Evolutionary conservation across 208 protist species (phyloP).

Genomic region (Pavlovales sp.): DNA sequence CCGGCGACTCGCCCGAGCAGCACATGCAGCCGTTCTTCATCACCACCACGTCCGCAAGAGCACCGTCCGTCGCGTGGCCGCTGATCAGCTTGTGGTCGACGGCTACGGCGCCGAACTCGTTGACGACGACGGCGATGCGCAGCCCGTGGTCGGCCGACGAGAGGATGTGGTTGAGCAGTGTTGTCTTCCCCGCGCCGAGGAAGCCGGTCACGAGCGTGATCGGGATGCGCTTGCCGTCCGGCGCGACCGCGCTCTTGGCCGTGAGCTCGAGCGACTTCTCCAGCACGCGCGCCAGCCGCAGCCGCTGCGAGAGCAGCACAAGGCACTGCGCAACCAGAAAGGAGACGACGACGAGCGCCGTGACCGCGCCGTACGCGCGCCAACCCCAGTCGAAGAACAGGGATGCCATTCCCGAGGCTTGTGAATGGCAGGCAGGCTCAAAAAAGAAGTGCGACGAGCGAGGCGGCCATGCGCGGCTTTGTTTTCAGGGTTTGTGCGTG

Average conservation of each 20-base stretch:
- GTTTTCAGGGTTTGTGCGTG: too few species aligned
- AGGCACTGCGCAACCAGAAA: constrained; percentile 9
- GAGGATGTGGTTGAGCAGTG: constrained; percentile 24
- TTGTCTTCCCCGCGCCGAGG: constrained; percentile 31
- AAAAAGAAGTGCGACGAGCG: too few species aligned
- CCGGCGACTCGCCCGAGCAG: constrained; percentile 30
- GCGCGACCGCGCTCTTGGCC: background rate
- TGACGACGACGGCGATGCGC: constrained; percentile 18
- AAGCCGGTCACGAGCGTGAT: constrained; percentile 34
- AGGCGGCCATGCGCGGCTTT: too few species aligned
- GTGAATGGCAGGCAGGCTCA: too few species aligned
- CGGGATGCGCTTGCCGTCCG: background rate
- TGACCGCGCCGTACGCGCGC: too few species aligned
- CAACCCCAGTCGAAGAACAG: too few species aligned
- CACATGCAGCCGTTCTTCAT: constrained; percentile 41
- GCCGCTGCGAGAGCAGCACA: background rate
- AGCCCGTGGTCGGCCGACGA: background rate
- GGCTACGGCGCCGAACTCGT: constrained; percentile 31
- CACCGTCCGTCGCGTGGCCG: background rate
- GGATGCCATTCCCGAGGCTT: too few species aligned
- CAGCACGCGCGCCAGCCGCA: background rate
- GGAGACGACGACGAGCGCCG: background rate
- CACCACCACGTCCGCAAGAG: constrained; percentile 8
- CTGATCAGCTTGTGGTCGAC: constrained; percentile 32
- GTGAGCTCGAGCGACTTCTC: constrained; percentile 20